Base-by-base conservation (phyloP, 2,329 filamentous ascomycete genomes). In the Rhytidhysteron rufulum region DNA sequence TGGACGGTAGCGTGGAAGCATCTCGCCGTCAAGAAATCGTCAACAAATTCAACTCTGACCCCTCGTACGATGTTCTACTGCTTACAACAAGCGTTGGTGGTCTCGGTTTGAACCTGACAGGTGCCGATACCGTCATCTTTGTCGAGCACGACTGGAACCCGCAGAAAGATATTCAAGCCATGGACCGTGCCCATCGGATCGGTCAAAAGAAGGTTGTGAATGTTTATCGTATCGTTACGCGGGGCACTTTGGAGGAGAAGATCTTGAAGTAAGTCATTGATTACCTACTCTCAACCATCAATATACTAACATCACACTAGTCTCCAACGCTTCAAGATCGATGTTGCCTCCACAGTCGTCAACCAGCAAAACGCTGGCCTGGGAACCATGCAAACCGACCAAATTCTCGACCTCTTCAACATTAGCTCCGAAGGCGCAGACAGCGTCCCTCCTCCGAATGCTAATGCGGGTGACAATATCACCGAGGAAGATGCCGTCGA, bases 151-250 rank as follows among this genome's bases (percentile, higher is more conserved):
- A 98, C 67, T 98, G 93, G 93, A 98, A 98, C 63, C 93, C 93
- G 22, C 93, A 98, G 63, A 95, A 95, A 67, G 93, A 98, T 67
- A 80, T 98, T 52, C 93, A 98, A 62, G 93, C 93, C 51, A 98
- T 98, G 93, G 93, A 98, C 62, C 88, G 93, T 44, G 93, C 93
- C 7, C 93, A 98, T 74, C 84, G 93, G 54, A 97, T 98, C 56
- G 93, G 93, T 2, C 93, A 98, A 72, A 98, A 98, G 81, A 98
- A 97, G 78, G 93, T 97, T 27, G 93, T 98, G 53, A 98, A 98
- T 60, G 93, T 98, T 13, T 98, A 98, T 68, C 88, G 93, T 18
- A 77, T 98, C 50, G 93, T 98, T 57, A 98, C 93, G 5, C 80
- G 93, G 51, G 93, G 93, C 47, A 98, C 94, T 2, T 71, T 98